A percentile compares a stretch with the other conserved stretches of the same genome.
These are phyloP conservation scores for Ceratobasidium sp. DNA, from an alignment of 1,284 basidiomycete genomes.

Conservation along the genomic window DNA sequence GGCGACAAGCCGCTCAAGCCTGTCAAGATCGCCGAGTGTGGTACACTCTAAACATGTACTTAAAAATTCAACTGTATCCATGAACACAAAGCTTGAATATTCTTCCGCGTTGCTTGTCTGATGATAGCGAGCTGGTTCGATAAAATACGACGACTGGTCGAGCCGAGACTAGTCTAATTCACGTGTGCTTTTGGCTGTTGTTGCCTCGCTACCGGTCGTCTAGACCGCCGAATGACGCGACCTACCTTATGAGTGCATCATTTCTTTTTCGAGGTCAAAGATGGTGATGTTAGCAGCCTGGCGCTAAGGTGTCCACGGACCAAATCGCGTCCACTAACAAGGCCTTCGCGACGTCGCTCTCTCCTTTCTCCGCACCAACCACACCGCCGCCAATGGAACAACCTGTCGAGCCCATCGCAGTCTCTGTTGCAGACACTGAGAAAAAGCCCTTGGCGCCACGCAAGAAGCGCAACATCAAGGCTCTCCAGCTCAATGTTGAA, in stretches of 20 bases:
- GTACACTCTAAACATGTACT: conserved; percentile 63
- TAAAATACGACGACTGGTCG: neutral
- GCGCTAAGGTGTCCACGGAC: conserved; percentile 11
- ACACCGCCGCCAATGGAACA: conserved; percentile 10
- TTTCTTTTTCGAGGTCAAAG: too few relatives aligned
- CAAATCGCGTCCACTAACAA: conserved; percentile 31
- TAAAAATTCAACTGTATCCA: conserved; percentile 14
- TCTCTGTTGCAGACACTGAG: conserved; percentile 1
- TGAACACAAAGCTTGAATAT: neutral
- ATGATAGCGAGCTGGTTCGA: neutral
- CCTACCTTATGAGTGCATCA: too few relatives aligned
- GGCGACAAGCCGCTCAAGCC: conserved; percentile 75
- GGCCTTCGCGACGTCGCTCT: conserved; percentile 30
- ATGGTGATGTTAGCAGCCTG: conserved; percentile 1
- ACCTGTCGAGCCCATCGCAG: conserved; percentile 16
- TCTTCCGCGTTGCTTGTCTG: neutral
- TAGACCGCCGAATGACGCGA: neutral
- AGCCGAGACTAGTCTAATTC: neutral
- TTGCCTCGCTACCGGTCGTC: neutral
- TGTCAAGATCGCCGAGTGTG: conserved; percentile 78
- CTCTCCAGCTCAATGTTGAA: conserved; percentile 71
- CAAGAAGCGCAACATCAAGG: conserved; percentile 86
- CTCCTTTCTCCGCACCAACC: conserved; percentile 19
- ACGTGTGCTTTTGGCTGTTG: neutral
- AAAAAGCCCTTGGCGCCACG: conserved; percentile 61